A percentile compares a stretch with the other conserved stretches of the same genome.
Evolutionary conservation across 2,329 filamentous ascomycete genomes (phyloP).

Genomic region (Didymella pinodella): DNA sequence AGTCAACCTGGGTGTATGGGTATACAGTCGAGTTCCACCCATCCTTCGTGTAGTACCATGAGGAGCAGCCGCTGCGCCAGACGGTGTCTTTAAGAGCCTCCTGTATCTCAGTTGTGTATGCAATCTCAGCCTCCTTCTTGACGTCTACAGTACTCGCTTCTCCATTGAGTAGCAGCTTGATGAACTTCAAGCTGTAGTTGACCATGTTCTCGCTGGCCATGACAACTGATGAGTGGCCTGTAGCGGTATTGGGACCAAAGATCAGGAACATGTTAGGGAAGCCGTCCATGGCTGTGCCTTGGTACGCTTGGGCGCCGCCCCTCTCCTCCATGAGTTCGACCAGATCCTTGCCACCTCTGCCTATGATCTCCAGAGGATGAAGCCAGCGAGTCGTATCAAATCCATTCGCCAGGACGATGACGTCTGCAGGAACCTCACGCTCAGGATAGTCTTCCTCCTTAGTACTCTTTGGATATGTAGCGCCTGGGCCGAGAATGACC

Average conservation of each 20-base stretch:
- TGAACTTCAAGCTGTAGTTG: constrained; percentile 66
- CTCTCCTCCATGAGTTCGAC: constrained; percentile 65
- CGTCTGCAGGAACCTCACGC: constrained; percentile 62
- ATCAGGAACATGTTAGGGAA: constrained; percentile 70
- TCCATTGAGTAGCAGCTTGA: constrained; percentile 78
- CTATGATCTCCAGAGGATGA: constrained; percentile 62
- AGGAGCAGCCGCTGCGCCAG: constrained; percentile 60
- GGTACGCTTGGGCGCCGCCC: constrained; percentile 70
- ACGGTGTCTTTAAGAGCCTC: constrained; percentile 60
- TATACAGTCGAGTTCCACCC: constrained; percentile 80
- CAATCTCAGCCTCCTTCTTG: constrained; percentile 80
- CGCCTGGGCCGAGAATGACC: constrained; percentile 61
- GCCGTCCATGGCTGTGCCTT: constrained; percentile 62
- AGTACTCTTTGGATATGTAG: constrained; percentile 54
- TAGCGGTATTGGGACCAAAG: constrained; percentile 69
- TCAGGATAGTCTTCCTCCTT: constrained; percentile 45
- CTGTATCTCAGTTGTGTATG: constrained; percentile 55
- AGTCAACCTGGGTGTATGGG: constrained; percentile 61
- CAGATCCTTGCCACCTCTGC: constrained; percentile 59
- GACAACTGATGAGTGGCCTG: constrained; percentile 68
- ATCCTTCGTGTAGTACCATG: constrained; percentile 77
- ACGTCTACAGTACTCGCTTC: constrained; percentile 88
- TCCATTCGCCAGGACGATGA: constrained; percentile 69
- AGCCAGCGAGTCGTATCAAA: constrained; percentile 66
- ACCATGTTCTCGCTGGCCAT: constrained; percentile 68